A percentile compares a stretch with the other conserved stretches of the same genome.
Conservation (phyloP, 148 eudicot species). For the Linanthus parryae region DNA sequence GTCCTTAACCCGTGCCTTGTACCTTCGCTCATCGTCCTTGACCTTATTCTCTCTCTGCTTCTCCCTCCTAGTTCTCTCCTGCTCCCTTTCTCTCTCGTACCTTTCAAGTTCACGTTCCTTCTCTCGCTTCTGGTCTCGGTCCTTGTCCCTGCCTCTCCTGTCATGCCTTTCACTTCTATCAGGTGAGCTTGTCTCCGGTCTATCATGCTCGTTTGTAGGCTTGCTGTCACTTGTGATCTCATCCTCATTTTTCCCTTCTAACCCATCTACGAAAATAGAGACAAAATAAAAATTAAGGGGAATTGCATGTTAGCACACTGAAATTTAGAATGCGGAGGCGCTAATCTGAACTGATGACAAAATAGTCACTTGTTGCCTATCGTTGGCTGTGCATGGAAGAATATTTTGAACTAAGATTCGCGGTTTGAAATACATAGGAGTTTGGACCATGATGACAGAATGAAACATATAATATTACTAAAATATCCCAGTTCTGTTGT, state of each 20-base stretch:
- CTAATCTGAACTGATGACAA: not conserved
- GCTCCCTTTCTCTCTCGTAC: slow-evolving; percentile 89
- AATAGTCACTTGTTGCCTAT: no score
- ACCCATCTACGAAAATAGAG: slow-evolving; percentile 20
- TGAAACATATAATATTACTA: not conserved
- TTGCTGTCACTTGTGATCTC: slow-evolving; percentile 59
- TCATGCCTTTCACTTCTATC: slow-evolving; percentile 71
- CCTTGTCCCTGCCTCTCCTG: slow-evolving; percentile 57
- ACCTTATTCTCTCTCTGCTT: slow-evolving; percentile 76
- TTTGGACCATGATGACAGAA: no score
- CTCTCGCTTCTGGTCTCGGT: slow-evolving; percentile 63
- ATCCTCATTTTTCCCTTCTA: slow-evolving; percentile 69
- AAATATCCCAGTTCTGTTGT: no score
- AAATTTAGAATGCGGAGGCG: not conserved
- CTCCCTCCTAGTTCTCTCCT: slow-evolving; percentile 85
- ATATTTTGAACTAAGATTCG: no score
- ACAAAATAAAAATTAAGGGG: not conserved
- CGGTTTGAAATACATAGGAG: no score
- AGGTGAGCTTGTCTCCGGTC: slow-evolving; percentile 74
- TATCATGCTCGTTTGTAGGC: slow-evolving; percentile 38
- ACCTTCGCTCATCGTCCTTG: slow-evolving; percentile 79
- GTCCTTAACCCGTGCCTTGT: slow-evolving; percentile 65
- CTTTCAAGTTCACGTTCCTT: slow-evolving; percentile 94
- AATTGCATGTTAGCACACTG: slow-evolving; percentile 1
- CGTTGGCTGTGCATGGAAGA: no score